Percentiles rank a stretch among this genome's conserved stretches.
Evolutionary conservation across 164 flowering plant genomes (phyloP).

Genomic region (Cinnamomum chago): DNA sequence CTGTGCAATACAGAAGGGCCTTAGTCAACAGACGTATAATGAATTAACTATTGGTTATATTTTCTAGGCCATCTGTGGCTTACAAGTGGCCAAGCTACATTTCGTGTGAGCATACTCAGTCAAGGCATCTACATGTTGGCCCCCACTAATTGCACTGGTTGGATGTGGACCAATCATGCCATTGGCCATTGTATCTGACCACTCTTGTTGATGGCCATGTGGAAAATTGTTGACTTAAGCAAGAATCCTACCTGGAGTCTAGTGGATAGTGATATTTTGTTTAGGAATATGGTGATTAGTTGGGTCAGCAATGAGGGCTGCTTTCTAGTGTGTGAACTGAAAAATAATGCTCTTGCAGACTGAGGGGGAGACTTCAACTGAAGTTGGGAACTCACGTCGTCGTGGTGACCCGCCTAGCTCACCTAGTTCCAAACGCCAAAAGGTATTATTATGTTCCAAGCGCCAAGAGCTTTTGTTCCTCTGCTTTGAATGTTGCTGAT

Average conservation of each 20-base stretch:
- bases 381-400: conserved; percentile 23
- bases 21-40: too few species aligned
- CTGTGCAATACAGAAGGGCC: too few species aligned
- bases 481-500: neutral
- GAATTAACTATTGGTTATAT: too few species aligned
- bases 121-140: too few species aligned
- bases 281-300: neutral
- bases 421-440: conserved; percentile 59
- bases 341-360: conserved; percentile 19
- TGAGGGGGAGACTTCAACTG: conserved; percentile 20
- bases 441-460: conserved; percentile 36
- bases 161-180: too few species aligned
- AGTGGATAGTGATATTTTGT: neutral
- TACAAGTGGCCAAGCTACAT: too few species aligned
- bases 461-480: neutral
- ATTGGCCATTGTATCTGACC: neutral
- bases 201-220: neutral
- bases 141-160: too few species aligned
- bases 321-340: neutral
- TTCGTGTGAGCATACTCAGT: too few species aligned
- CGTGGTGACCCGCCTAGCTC: conserved; percentile 26
- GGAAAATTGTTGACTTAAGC: neutral
- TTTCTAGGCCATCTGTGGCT: too few species aligned
- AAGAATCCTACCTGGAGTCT: neutral
- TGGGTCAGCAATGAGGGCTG: too few species aligned